These are phyloP conservation scores for Aspergillus mulundensis DNA, from an alignment of 495 filamentous ascomycete species.

Conservation along the genomic window DNA sequence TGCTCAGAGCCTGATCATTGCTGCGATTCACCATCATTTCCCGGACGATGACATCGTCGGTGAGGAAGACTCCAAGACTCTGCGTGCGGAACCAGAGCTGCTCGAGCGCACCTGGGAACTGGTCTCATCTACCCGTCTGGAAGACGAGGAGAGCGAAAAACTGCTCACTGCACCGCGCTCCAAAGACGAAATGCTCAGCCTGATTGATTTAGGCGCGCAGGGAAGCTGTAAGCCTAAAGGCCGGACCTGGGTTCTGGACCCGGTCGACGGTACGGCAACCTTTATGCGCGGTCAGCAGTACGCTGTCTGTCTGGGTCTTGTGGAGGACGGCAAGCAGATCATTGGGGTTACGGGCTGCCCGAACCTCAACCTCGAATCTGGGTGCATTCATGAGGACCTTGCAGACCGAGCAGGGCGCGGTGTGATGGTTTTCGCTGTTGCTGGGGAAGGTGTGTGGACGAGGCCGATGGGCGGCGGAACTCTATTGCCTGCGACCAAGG, in stretches of 20 bases:
- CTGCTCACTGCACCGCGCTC: constrained; percentile 38
- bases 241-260: constrained; percentile 64
- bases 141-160: constrained; percentile 37
- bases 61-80: constrained; percentile 56
- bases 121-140: constrained; percentile 35
- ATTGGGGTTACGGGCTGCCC: constrained; percentile 55
- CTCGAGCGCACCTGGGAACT: constrained; percentile 51
- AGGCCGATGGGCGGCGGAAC: constrained; percentile 38
- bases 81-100: constrained; percentile 46
- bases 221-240: constrained; percentile 35
- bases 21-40: constrained; percentile 49
- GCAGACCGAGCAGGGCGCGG: constrained; percentile 50
- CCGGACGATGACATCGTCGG: constrained; percentile 56
- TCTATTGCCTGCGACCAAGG: constrained; percentile 33
- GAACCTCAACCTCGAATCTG: constrained; percentile 39
- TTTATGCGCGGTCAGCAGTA: constrained; percentile 63
- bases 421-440: constrained; percentile 52
- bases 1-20: constrained; percentile 59
- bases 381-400: constrained; percentile 41
- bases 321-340: constrained; percentile 45
- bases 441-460: constrained; percentile 52
- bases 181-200: constrained; percentile 52
- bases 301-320: constrained; percentile 56
- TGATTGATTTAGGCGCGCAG: constrained; percentile 58
- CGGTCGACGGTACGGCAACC: constrained; percentile 67